Conservation (phyloP, 1,139 yeast genomes). For the Neolecta irregularis region DNA sequence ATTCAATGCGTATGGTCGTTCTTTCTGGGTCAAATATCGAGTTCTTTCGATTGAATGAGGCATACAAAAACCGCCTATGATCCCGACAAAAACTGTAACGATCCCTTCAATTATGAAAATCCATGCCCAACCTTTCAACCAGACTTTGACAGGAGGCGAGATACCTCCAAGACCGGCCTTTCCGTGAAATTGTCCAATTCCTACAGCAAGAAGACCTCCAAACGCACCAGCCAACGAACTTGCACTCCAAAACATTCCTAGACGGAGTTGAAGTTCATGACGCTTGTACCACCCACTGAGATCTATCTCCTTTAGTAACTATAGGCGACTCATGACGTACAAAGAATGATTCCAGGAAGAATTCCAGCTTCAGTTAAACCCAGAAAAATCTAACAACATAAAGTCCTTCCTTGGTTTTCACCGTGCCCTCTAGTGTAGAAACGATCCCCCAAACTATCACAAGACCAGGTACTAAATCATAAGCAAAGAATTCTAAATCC, state of each 20-base stretch:
- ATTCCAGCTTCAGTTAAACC: slow-evolving; percentile 56
- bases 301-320: slow-evolving; percentile 18
- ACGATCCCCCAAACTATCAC: slow-evolving; percentile 38
- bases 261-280: slow-evolving; percentile 51
- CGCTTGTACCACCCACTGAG: slow-evolving; percentile 40
- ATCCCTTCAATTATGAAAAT: slow-evolving; percentile 60
- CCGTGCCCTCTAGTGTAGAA: slow-evolving; percentile 37
- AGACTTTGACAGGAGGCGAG: no score
- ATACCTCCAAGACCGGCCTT: slow-evolving; percentile 29
- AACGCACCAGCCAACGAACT: slow-evolving; percentile 68
- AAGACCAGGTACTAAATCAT: slow-evolving; percentile 9
- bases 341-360: slow-evolving; percentile 51
- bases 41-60: slow-evolving; percentile 66
- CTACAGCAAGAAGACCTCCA: slow-evolving; percentile 52
- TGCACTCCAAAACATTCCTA: slow-evolving; percentile 51
- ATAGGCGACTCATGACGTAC: not conserved
- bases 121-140: slow-evolving; percentile 33
- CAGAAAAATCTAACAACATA: slow-evolving; percentile 40
- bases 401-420: slow-evolving; percentile 39
- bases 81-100: slow-evolving; percentile 46
- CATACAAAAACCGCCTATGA: slow-evolving; percentile 45
- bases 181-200: slow-evolving; percentile 7
- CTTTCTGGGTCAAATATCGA: slow-evolving; percentile 29
- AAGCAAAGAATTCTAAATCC: not conserved
- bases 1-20: slow-evolving; percentile 14